These are phyloP conservation scores for Microglena sp. DNA, from an alignment of 139 green algal genomes.

Conservation along the genomic window DNA sequence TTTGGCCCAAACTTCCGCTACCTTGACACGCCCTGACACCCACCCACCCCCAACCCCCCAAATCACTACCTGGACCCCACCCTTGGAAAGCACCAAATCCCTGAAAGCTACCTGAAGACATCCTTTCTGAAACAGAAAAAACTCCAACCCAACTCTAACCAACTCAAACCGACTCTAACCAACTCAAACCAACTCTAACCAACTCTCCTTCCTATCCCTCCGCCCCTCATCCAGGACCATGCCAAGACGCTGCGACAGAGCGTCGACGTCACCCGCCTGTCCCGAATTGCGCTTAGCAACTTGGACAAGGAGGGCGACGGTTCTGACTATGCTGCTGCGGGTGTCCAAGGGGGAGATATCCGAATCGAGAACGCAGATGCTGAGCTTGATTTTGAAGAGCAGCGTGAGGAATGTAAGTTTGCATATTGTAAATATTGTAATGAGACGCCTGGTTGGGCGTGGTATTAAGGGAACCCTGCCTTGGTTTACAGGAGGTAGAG, in stretches of 20 bases:
- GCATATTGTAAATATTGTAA: no score
- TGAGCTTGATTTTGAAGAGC: constrained; percentile 77
- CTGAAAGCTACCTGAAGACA: no score
- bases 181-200: constrained; percentile 13
- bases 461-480: not conserved
- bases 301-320: constrained; percentile 56
- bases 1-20: no score
- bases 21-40: no score
- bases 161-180: no score
- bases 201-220: not conserved
- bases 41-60: no score
- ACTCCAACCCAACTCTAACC: no score
- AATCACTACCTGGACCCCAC: no score
- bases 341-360: constrained; percentile 52
- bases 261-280: constrained; percentile 62
- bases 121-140: no score
- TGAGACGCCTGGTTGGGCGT: no score
- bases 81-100: no score
- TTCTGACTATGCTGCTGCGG: constrained; percentile 34
- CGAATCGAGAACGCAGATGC: constrained; percentile 62
- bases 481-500: no score
- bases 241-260: constrained; percentile 34
- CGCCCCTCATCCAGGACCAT: not conserved
- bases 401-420: constrained; percentile 34
- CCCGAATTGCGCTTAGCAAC: constrained; percentile 62